phyloP scores from a whole-genome alignment of 1,284 basidiomycete genomes.

The Rhizopogon hawkerae region DNA sequence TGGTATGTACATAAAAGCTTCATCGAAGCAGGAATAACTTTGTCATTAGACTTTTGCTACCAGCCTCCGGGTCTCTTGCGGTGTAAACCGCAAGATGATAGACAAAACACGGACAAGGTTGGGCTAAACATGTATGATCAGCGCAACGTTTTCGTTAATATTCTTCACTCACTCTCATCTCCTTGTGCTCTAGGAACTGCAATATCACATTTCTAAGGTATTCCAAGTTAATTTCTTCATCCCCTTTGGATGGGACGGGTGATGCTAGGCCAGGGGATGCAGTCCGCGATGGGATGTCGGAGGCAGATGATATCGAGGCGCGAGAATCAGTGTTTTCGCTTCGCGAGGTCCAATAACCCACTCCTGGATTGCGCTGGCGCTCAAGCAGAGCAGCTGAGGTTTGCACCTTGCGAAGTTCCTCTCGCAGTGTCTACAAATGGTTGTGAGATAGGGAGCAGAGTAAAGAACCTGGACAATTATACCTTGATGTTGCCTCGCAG shows the following conservation, averaged over 20 bases:
- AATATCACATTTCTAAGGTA: conserved; percentile 90
- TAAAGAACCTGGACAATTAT: background rate
- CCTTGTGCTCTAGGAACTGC: conserved; percentile 86
- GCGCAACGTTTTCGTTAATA: background rate
- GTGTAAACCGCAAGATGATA: conserved; percentile 87
- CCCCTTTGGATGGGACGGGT: conserved; percentile 33
- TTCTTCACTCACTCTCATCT: conserved; percentile 62
- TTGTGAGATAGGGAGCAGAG: conserved; percentile 4
- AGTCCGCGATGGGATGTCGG: conserved; percentile 34
- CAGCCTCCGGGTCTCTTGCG: conserved; percentile 82
- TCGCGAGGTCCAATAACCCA: conserved; percentile 77
- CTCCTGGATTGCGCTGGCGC: conserved; percentile 82
- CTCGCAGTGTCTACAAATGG: conserved; percentile 62
- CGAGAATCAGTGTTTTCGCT: conserved; percentile 35
- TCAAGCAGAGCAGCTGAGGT: conserved; percentile 85
- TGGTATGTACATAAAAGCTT: background rate
- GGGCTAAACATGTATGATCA: conserved; percentile 40
- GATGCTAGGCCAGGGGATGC: conserved; percentile 37
- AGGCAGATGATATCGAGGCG: conserved; percentile 38
- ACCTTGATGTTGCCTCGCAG: conserved; percentile 71
- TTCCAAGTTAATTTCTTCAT: conserved; percentile 91
- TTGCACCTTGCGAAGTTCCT: conserved; percentile 89
- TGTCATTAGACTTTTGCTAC: conserved; percentile 61
- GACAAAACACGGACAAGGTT: conserved; percentile 85
- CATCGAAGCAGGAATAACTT: background rate